These are phyloP conservation scores for Sordariomycetes sp. DNA, from an alignment of 2,329 filamentous ascomycete genomes.

Conservation along the genomic window DNA sequence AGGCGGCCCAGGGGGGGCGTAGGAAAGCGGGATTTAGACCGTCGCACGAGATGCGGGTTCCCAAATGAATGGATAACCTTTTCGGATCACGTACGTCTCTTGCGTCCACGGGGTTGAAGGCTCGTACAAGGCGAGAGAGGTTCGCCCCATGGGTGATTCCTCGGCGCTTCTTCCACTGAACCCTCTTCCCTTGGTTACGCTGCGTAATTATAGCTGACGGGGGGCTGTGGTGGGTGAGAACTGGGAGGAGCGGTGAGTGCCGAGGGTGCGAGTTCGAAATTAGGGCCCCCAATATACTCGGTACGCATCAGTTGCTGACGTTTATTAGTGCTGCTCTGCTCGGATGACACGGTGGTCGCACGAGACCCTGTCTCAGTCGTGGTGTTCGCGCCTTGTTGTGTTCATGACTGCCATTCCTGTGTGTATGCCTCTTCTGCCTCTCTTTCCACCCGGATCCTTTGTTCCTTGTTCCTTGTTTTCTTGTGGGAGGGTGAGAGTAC, in stretches of 20 bases:
- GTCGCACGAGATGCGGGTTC: constrained; percentile 1
- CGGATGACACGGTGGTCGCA: background rate
- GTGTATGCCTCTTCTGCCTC: background rate
- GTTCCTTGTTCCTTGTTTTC: background rate
- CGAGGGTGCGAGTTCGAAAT: too few relatives aligned
- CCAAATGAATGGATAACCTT: constrained; percentile 6
- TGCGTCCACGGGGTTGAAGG: background rate
- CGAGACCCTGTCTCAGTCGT: background rate
- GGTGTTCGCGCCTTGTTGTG: background rate
- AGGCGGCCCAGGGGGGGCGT: background rate
- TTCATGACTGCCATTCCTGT: background rate
- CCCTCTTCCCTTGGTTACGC: too few relatives aligned
- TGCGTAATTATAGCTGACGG: too few relatives aligned
- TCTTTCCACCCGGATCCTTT: background rate
- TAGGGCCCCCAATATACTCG: too few relatives aligned
- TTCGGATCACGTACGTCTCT: constrained; percentile 1
- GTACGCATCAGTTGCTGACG: background rate
- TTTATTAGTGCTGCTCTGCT: background rate
- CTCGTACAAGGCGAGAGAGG: background rate
- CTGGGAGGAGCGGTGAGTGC: too few relatives aligned
- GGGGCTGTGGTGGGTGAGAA: too few relatives aligned
- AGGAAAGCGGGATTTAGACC: background rate
- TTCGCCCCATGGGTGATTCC: too few relatives aligned
- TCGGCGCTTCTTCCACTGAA: too few relatives aligned
- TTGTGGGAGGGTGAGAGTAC: background rate